Percentiles rank a stretch among this genome's conserved stretches.
Conservation (phyloP, 257 asterid species). For the Apocynum venetum region DNA sequence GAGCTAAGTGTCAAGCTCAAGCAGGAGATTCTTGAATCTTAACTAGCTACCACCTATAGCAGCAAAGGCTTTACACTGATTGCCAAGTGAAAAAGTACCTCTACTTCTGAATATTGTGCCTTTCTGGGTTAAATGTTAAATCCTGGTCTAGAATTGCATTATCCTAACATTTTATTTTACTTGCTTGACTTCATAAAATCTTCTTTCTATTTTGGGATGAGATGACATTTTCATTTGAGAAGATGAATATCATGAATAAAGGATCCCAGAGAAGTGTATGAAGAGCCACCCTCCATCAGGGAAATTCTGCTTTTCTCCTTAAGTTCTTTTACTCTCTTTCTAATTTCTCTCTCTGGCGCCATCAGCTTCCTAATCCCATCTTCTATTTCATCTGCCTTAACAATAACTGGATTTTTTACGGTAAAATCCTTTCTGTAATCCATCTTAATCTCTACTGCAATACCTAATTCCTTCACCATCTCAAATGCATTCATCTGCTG, state of each 20-base stretch:
- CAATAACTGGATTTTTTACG: neutral
- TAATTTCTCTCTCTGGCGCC: constrained; percentile 13
- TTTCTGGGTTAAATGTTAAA: too few species aligned
- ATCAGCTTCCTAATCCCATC: constrained; percentile 18
- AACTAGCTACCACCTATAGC: too few species aligned
- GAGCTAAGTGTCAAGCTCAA: too few species aligned
- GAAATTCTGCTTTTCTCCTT: constrained; percentile 17
- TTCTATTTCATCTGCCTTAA: constrained; percentile 25
- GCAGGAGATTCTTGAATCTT: too few species aligned
- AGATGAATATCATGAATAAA: constrained; percentile 12
- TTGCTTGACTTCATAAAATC: neutral
- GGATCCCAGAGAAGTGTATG: constrained; percentile 4
- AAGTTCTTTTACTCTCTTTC: constrained; percentile 15
- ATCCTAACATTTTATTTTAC: too few species aligned
- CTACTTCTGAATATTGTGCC: too few species aligned
- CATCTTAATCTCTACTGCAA: constrained; percentile 26
- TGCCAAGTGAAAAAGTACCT: too few species aligned
- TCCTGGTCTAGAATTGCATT: too few species aligned
- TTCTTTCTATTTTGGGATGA: neutral
- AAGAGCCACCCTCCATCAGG: constrained; percentile 23
- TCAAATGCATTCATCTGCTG: constrained; percentile 30
- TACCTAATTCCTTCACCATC: constrained; percentile 19
- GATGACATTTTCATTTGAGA: neutral
- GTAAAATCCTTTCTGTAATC: constrained; percentile 12
- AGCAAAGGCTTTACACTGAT: too few species aligned